Evolutionary conservation across 768 basidiomycete genomes (phyloP).

Genomic region (Leccinum boreale): DNA sequence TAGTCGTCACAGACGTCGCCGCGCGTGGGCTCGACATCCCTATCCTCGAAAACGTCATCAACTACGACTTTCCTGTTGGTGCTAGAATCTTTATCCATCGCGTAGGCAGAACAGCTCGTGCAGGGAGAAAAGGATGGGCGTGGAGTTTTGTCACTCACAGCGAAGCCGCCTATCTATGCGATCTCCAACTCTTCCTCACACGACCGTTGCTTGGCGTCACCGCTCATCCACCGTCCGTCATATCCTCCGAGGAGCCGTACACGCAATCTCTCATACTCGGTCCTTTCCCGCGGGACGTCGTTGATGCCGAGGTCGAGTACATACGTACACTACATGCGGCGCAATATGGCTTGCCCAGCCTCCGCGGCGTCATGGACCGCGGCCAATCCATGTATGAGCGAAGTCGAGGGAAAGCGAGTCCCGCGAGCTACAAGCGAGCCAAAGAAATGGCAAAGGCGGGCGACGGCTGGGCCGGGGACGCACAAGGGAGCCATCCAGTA

Average conservation of each 20-base stretch:
- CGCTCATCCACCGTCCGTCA: constrained; percentile 28
- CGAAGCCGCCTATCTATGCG: constrained; percentile 88
- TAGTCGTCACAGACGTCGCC: constrained; percentile 97
- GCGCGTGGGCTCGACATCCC: constrained; percentile 99
- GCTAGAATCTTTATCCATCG: constrained; percentile 93
- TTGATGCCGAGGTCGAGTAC: constrained; percentile 86
- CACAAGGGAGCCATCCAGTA: constrained; percentile 70
- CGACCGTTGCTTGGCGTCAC: constrained; percentile 60
- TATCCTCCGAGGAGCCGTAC: constrained; percentile 57
- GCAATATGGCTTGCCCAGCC: constrained; percentile 58
- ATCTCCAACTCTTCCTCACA: constrained; percentile 89
- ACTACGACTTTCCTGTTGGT: constrained; percentile 97
- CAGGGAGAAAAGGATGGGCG: constrained; percentile 92
- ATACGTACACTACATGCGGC: constrained; percentile 60
- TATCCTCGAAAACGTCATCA: constrained; percentile 92
- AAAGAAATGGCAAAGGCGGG: constrained; percentile 77
- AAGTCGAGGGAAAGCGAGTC: constrained; percentile 86
- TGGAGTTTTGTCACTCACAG: constrained; percentile 88
- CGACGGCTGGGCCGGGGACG: constrained; percentile 63
- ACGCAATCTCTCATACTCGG: constrained; percentile 77
- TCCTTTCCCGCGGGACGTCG: constrained; percentile 69
- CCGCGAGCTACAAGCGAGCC: constrained; percentile 80
- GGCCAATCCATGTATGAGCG: constrained; percentile 95
- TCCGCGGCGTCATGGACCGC: constrained; percentile 81
- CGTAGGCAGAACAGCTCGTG: constrained; percentile 94